Base-by-base conservation (phyloP, 2,329 filamentous ascomycete species). In the Verticillium albo-atrum region DNA sequence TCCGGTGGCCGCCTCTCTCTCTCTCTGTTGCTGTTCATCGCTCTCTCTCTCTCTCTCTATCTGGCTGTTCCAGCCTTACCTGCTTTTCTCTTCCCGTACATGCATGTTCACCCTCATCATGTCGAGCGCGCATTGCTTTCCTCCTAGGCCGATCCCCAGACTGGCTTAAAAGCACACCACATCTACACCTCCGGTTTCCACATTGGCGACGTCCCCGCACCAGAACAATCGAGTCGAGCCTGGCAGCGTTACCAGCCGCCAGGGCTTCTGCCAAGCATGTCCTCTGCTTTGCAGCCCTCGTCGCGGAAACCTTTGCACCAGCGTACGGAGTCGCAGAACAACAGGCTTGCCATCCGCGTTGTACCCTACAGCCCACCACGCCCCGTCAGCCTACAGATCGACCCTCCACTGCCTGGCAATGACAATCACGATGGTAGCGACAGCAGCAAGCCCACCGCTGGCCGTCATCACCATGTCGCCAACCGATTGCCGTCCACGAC, bases 301-400 rank as follows among this genome's bases (percentile, higher is more conserved):
- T 70, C 64, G 64, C 70, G 63, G 59, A 63, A 65, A 64, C 74
- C 76, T 42, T 69, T 76, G 58, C 71, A 74, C 62, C 73, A 77
- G 67, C 74, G 73, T 58, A 72, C 73, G 37, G 71, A 71, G 30
- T 77, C 78, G 61, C 74, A 78, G 65, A 74, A 71, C 65, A 79
- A 74, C 64, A 68, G 68, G 47, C 70, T 73, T 50, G 55, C 74
- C 61, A 81, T 82, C 65, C 78, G 79, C 55, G 65, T 82, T 58
- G 79, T 82, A 55, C 78, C 79, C 23, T 81, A 81, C 64, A 77
- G 78, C 25, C 79, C 79, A 52, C 77, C 78, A 7, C 74, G 74
- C 55, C 70, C 72, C 53, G 27, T 32, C 42, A 35, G 42, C 27
- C 55, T 60, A 55, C 61, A 57, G 27, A 60, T 57, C 20, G 57